Percentiles rank a stretch among this genome's conserved stretches.
These are phyloP conservation scores for Phytophthora melonis DNA, from an alignment of 352 stramenopile genomes.

Conservation along the genomic window DNA sequence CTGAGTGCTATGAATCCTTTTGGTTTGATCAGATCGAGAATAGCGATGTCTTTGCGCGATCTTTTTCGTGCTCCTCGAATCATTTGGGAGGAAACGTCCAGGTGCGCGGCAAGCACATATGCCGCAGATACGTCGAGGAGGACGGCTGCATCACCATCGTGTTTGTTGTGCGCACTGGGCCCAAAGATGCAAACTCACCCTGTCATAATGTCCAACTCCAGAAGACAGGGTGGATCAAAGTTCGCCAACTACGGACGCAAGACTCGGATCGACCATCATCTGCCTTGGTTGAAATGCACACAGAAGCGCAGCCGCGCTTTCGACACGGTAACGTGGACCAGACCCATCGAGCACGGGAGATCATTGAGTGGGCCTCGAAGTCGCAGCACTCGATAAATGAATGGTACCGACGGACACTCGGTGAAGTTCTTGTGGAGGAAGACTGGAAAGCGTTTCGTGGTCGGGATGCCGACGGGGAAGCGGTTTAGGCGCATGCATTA, in stretches of 20 bases:
- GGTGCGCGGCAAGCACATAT: slow-evolving; percentile 30
- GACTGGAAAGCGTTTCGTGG: slow-evolving; percentile 31
- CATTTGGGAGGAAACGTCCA: slow-evolving; percentile 9
- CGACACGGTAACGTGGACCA: slow-evolving; percentile 13
- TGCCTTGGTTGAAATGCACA: slow-evolving; percentile 26
- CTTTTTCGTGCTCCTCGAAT: slow-evolving; percentile 26
- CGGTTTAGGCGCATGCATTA: background rate
- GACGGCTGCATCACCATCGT: slow-evolving; percentile 33
- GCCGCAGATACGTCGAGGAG: slow-evolving; percentile 27
- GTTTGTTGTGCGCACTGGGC: slow-evolving; percentile 16
- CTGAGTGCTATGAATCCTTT: background rate
- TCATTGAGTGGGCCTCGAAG: slow-evolving; percentile 19
- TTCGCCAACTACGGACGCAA: slow-evolving; percentile 1
- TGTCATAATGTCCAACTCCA: slow-evolving; percentile 31
- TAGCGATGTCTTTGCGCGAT: slow-evolving; percentile 23
- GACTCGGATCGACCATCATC: slow-evolving; percentile 1
- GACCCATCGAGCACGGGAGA: slow-evolving; percentile 13
- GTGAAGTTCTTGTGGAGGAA: slow-evolving; percentile 35
- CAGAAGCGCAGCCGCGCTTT: slow-evolving; percentile 25
- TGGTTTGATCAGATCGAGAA: background rate
- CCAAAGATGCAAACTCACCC: background rate
- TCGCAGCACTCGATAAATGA: slow-evolving; percentile 19
- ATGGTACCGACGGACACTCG: slow-evolving; percentile 30
- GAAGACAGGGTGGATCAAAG: slow-evolving; percentile 38
- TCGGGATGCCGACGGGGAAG: no score